phyloP scores from a whole-genome alignment of 1,284 basidiomycete species.

The Sphaerobolus stellatus region DNA sequence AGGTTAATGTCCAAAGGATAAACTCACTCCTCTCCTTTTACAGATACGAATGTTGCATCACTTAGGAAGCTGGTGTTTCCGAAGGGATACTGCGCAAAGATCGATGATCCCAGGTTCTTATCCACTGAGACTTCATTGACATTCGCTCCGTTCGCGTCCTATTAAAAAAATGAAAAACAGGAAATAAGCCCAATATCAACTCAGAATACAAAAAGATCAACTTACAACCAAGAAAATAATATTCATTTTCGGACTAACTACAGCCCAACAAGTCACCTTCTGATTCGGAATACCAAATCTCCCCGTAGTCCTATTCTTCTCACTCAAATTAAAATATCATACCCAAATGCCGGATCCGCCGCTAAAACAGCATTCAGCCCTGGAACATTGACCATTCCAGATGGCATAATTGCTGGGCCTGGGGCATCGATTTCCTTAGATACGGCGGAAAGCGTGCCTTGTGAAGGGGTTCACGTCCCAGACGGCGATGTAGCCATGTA shows the following conservation, averaged over 20 bases:
- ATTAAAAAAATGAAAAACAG: not conserved
- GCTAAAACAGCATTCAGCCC: constrained; percentile 29
- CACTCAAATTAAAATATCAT: constrained; percentile 29
- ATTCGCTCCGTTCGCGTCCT: constrained; percentile 44
- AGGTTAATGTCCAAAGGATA: too few relatives aligned
- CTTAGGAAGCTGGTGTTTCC: constrained; percentile 36
- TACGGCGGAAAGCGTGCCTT: constrained; percentile 30
- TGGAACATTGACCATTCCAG: constrained; percentile 35
- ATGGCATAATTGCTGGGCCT: constrained; percentile 20
- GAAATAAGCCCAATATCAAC: too few relatives aligned
- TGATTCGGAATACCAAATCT: constrained; percentile 40
- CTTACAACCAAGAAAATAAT: constrained; percentile 44
- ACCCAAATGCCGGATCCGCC: constrained; percentile 34
- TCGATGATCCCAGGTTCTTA: constrained; percentile 40
- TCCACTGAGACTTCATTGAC: constrained; percentile 49
- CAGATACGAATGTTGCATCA: constrained; percentile 47
- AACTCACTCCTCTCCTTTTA: too few relatives aligned
- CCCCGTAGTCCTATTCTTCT: constrained; percentile 17
- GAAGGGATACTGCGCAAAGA: constrained; percentile 49
- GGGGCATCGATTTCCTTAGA: constrained; percentile 20
- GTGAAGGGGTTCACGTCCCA: constrained; percentile 39
- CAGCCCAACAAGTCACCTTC: constrained; percentile 48
- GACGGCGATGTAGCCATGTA: constrained; percentile 48
- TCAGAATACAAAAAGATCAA: too few relatives aligned
- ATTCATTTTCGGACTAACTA: constrained; percentile 44